These are phyloP conservation scores for Diaporthe citri DNA, from an alignment of 2,329 filamentous ascomycete species.

Conservation along the genomic window DNA sequence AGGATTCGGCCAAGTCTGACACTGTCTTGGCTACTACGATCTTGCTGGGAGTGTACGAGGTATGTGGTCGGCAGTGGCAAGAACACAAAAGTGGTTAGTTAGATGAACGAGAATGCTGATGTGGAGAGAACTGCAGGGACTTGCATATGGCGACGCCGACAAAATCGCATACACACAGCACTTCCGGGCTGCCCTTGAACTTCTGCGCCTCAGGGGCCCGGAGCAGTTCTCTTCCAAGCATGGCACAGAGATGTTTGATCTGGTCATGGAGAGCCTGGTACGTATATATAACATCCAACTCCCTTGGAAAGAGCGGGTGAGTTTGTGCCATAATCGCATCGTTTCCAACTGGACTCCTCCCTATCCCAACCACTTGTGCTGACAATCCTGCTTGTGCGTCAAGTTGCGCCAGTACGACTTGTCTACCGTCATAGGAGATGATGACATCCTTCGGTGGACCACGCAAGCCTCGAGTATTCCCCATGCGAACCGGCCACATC, in stretches of 20 bases:
- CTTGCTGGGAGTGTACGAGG: slow-evolving; percentile 30
- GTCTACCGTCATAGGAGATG: slow-evolving; percentile 11
- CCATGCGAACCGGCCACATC: neutral
- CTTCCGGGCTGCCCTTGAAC: slow-evolving; percentile 26
- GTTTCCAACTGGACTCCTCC: neutral
- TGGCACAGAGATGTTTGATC: slow-evolving; percentile 33
- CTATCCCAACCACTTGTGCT: neutral
- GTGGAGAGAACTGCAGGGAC: neutral
- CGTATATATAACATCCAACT: slow-evolving; percentile 3
- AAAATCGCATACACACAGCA: slow-evolving; percentile 29
- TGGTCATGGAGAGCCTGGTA: slow-evolving; percentile 33
- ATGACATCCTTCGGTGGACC: slow-evolving; percentile 24
- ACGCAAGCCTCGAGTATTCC: slow-evolving; percentile 2
- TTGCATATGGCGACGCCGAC: slow-evolving; percentile 20
- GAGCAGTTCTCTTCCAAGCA: slow-evolving; percentile 32
- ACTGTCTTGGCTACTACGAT: slow-evolving; percentile 33
- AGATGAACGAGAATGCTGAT: neutral
- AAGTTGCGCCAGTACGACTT: slow-evolving; percentile 35
- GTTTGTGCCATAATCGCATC: neutral
- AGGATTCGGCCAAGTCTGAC: slow-evolving; percentile 20
- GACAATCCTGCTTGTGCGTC: neutral
- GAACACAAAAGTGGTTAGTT: too few species aligned
- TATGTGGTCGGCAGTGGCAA: neutral
- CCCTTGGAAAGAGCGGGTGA: slow-evolving; percentile 27
- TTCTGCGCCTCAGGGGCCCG: slow-evolving; percentile 19